Evolutionary conservation across 169 alveolate genomes (phyloP), one percentile per base, ranked within the genome.

Genomic region (Theileria orientalis): DNA sequence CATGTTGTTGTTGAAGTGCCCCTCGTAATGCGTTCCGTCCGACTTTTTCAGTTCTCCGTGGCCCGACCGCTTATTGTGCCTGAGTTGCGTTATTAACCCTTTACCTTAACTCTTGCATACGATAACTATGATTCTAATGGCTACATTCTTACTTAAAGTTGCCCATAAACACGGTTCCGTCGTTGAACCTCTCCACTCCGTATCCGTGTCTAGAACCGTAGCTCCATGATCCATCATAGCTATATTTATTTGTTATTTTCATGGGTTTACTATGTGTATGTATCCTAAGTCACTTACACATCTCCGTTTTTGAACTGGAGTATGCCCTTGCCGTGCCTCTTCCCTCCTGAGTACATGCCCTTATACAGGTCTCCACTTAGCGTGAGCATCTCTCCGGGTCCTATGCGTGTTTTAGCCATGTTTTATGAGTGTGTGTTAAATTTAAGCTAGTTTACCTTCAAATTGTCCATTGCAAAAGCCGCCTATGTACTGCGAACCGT

Each of bases 261-360:
- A 25, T 51, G 5, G 11, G 5, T 44, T 1, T 3, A 62, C n/a
- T 19, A 37, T 19, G 13, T 19, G 16, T 1, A 19, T 1, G n/a
- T 11, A 23, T 44, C 14, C 16, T 29, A n/a, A 56, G 14, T 19
- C 7, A 21, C 70, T 7, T 60, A 80, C 83, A 52, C 32, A 76
- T 80, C 78, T 41, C 88, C 88, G 33, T 67, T 80, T 30, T 59
- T 7, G 44, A 62, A 72, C 44, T 25, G 8, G 40, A 80, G 52
- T 52, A 95, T 84, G 21, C 99, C 99, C 84, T 96, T 91, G 2
- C 99, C 99, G 89, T 96, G 96, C 73, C 92, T 92, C 88, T 83
- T 85, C 76, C 95, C 99, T 47, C 89, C 92, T 49, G 86, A 92
- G 96, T 96, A 96, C 56, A 85, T 84, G 2, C 99, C 99, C 82